Conservation (phyloP, 1,139 yeast species). For the Suhomyces taliae region DNA sequence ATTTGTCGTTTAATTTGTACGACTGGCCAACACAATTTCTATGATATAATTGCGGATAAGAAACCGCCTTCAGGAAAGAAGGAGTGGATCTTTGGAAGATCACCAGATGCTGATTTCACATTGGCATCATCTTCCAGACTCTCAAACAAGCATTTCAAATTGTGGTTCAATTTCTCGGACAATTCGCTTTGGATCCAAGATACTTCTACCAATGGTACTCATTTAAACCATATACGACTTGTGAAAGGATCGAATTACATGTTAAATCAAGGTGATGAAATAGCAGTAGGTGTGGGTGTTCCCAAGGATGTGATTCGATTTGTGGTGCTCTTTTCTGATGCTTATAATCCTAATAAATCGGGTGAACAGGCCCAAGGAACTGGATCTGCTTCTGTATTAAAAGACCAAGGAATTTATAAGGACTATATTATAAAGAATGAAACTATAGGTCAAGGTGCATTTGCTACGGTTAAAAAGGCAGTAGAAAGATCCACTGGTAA, state of each 20-base stretch:
- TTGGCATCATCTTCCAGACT: slow-evolving; percentile 64
- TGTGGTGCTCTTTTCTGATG: slow-evolving; percentile 60
- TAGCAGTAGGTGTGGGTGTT: slow-evolving; percentile 87
- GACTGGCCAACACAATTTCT: slow-evolving; percentile 54
- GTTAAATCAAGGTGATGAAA: slow-evolving; percentile 88
- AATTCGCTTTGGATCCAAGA: slow-evolving; percentile 66
- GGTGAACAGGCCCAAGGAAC: slow-evolving; percentile 14
- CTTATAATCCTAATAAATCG: slow-evolving; percentile 37
- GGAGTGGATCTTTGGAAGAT: slow-evolving; percentile 80
- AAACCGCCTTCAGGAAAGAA: slow-evolving; percentile 31
- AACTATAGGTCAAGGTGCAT: slow-evolving; percentile 93
- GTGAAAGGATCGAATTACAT: slow-evolving; percentile 82
- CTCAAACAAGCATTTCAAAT: slow-evolving; percentile 74
- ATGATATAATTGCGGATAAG: slow-evolving; percentile 36
- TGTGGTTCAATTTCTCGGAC: slow-evolving; percentile 59
- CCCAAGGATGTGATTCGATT: slow-evolving; percentile 72
- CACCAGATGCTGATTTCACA: slow-evolving; percentile 63
- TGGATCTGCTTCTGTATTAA: slow-evolving; percentile 21
- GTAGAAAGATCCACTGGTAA: slow-evolving; percentile 82
- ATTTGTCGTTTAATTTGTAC: slow-evolving; percentile 63
- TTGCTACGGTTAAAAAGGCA: slow-evolving; percentile 92
- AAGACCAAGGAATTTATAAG: slow-evolving; percentile 59
- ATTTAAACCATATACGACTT: slow-evolving; percentile 68
- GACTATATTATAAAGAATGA: slow-evolving; percentile 80
- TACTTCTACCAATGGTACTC: slow-evolving; percentile 87